Evolutionary conservation across 139 green algal genomes (phyloP).

Genomic region (Edaphochlamys debaryana): DNA sequence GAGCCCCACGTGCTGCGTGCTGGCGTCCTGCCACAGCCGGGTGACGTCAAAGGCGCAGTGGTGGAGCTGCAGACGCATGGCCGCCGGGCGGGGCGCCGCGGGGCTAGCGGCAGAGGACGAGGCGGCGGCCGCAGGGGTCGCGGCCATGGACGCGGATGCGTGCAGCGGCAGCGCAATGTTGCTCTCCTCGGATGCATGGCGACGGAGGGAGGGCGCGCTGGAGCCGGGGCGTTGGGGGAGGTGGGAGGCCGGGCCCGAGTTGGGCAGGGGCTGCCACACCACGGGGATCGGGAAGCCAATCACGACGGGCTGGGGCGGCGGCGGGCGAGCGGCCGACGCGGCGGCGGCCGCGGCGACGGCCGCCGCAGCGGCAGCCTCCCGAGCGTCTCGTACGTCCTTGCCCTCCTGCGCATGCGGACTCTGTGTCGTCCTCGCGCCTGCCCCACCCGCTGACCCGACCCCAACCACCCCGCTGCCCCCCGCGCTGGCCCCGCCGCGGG

Average conservation of each 20-base stretch:
- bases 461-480: background rate
- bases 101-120: background rate
- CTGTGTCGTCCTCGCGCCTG: too few relatives aligned
- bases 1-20: background rate
- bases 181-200: too few relatives aligned
- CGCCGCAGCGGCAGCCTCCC: background rate
- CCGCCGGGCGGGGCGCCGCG: background rate
- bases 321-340: background rate
- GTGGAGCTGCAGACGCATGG: slow-evolving; percentile 36
- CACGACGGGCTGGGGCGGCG: background rate
- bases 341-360: background rate
- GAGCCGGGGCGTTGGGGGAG: background rate
- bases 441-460: too few relatives aligned
- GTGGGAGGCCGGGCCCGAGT: background rate
- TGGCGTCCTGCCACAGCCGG: slow-evolving; percentile 29
- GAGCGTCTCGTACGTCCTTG: too few relatives aligned
- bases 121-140: background rate
- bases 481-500: too few relatives aligned
- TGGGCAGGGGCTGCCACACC: slow-evolving; percentile 27
- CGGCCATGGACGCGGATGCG: background rate
- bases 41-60: slow-evolving; percentile 40
- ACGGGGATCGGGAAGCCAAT: slow-evolving; percentile 40
- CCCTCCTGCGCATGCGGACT: too few relatives aligned
- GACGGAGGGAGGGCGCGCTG: too few relatives aligned
- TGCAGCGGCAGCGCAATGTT: too few relatives aligned